A percentile compares a stretch with the other conserved stretches of the same genome.
Evolutionary conservation across 768 basidiomycete species (phyloP).

Genomic region (Dendrothele bispora): DNA sequence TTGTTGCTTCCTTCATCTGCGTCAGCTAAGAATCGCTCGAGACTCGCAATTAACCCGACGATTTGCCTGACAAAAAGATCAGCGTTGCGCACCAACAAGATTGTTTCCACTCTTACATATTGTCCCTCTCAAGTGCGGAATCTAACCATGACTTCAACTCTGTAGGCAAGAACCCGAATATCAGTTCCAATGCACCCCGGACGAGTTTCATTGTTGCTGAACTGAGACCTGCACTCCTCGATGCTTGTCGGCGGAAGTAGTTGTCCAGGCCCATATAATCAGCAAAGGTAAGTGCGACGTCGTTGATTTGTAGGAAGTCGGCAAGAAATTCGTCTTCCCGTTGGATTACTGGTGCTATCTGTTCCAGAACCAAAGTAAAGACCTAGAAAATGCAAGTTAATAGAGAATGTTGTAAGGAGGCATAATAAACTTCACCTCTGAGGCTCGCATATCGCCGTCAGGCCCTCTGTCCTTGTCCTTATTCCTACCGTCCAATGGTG

Average conservation of each 20-base stretch:
- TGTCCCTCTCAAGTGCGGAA: slow-evolving; percentile 69
- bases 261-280: slow-evolving; percentile 94
- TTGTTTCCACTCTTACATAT: slow-evolving; percentile 48
- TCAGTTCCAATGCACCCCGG: slow-evolving; percentile 88
- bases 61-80: slow-evolving; percentile 59
- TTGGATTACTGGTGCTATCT: slow-evolving; percentile 73
- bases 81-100: slow-evolving; percentile 2
- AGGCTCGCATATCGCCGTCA: slow-evolving; percentile 64
- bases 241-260: slow-evolving; percentile 93
- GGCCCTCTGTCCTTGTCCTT: slow-evolving; percentile 56
- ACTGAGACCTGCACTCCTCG: slow-evolving; percentile 65
- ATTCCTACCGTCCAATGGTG: slow-evolving; percentile 63
- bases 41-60: slow-evolving; percentile 73
- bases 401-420: background rate
- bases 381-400: slow-evolving; percentile 46
- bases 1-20: slow-evolving; percentile 83
- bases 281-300: slow-evolving; percentile 86
- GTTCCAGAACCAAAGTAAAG: slow-evolving; percentile 70
- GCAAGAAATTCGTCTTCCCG: slow-evolving; percentile 86
- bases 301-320: slow-evolving; percentile 91
- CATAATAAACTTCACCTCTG: slow-evolving; percentile 54
- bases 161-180: slow-evolving; percentile 87
- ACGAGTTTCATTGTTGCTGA: slow-evolving; percentile 76
- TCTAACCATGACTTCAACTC: slow-evolving; percentile 90
- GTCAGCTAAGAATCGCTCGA: slow-evolving; percentile 77